These are phyloP conservation scores for Cryphonectria parasitica DNA, from an alignment of 2,329 filamentous ascomycete species.

Conservation along the genomic window DNA sequence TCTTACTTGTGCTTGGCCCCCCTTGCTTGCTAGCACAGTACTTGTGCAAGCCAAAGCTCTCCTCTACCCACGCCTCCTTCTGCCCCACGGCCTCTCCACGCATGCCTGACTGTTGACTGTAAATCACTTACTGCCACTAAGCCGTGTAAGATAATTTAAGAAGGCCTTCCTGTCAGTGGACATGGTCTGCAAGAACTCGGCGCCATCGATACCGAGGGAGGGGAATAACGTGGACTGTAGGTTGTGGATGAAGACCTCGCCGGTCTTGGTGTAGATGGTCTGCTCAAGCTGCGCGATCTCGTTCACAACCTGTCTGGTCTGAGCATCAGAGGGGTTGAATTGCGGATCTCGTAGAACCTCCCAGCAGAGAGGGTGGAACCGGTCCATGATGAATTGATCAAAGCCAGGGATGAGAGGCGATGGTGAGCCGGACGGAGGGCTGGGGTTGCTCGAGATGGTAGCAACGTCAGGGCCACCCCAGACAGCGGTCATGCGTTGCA, in stretches of 20 bases:
- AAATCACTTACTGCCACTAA: conserved; percentile 35
- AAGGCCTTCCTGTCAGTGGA: conserved; percentile 66
- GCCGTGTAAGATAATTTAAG: conserved; percentile 62
- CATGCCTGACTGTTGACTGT: background rate
- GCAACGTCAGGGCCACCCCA: conserved; percentile 88
- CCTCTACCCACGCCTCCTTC: too few species aligned
- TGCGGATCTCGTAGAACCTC: conserved; percentile 76
- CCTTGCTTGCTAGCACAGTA: background rate
- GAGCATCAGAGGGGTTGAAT: conserved; percentile 84
- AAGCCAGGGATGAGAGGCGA: conserved; percentile 78
- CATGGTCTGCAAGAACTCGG: conserved; percentile 62
- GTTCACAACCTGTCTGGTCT: conserved; percentile 82
- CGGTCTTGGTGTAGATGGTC: conserved; percentile 87
- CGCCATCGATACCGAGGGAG: conserved; percentile 65
- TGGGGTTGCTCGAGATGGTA: conserved; percentile 56
- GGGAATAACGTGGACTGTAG: conserved; percentile 67
- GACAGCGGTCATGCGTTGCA: conserved; percentile 79
- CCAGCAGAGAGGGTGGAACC: conserved; percentile 91
- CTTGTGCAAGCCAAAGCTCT: background rate
- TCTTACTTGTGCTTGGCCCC: background rate
- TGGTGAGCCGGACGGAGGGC: conserved; percentile 54
- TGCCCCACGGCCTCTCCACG: background rate
- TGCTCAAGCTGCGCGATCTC: conserved; percentile 90
- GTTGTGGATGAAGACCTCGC: conserved; percentile 75
- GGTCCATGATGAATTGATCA: conserved; percentile 84